Evolutionary conservation across 2,329 filamentous ascomycete species (phyloP), one percentile per base, ranked within the genome.

Genomic region (Pyrenochaeta sp.): DNA sequence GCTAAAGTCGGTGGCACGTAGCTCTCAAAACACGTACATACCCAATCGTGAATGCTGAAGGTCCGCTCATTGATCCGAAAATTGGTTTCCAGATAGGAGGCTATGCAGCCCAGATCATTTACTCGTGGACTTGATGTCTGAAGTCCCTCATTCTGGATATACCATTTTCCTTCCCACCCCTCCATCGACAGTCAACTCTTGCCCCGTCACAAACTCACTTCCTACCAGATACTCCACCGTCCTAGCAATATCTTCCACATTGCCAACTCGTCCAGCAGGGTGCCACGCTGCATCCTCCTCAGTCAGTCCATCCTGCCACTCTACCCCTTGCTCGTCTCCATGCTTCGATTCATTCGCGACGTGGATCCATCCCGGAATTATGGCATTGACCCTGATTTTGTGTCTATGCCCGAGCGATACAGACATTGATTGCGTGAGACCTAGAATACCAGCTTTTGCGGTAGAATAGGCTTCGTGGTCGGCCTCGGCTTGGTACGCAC

Each of bases 341-440:
- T 58, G 57, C 48, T 67, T 66, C 28, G 64, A 71, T 59, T 77
- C 74, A 31, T 78, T 67, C 32, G 56, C 64, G 6, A 80, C 78
- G 52, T 80, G 71, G 32, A 81, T 78, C 79, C 78, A 81, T 0
- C 78, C 78, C 0, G 77, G 78, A 22, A 79, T 55, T 11, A 81
- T 74, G 0, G 76, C 72, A 48, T 79, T 81, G 18, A 78, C 75
- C 4, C 76, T 66, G 18, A 81, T 72, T 8, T 72, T 69, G 30
- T 73, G 69, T 3, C 65, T 58, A 35, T 73, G 67, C 1, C 71
- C 73, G 10, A 80, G 60, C 26, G 73, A 76, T 6, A 77, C 70
- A 8, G 75, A 72, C 73, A 80, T 73, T 7, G 72, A 72, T 51
- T 79, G 77, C 35, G 74, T 76, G 19, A 81, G 55, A 0, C 78